A percentile compares a stretch with the other conserved stretches of the same genome.
These are phyloP conservation scores for Candida jianshihensis DNA, from an alignment of 805 yeast genomes.

Conservation along the genomic window DNA sequence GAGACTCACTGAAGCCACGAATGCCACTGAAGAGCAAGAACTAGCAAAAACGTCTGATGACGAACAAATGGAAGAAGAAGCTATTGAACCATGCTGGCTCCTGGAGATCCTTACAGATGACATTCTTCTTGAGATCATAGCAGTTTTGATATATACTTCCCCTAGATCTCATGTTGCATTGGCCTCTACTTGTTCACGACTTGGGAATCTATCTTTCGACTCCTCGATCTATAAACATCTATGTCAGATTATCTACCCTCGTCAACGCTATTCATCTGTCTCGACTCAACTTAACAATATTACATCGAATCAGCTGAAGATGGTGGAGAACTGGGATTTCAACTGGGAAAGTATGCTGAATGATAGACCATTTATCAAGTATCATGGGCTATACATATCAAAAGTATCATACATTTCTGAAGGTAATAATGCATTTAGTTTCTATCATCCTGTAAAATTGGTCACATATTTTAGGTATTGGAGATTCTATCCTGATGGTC, in stretches of 20 bases:
- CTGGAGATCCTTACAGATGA: constrained; percentile 49
- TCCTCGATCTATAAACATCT: constrained; percentile 44
- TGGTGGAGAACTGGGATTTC: constrained; percentile 35
- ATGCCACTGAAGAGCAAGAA: constrained; percentile 14
- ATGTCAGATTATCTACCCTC: constrained; percentile 44
- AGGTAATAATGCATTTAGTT: constrained; percentile 66
- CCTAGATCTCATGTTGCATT: constrained; percentile 64
- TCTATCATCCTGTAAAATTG: constrained; percentile 67
- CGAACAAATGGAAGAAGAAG: constrained; percentile 18
- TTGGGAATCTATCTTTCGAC: constrained; percentile 52
- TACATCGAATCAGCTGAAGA: constrained; percentile 25
- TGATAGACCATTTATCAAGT: constrained; percentile 72
- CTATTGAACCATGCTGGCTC: constrained; percentile 27
- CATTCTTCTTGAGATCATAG: constrained; percentile 44
- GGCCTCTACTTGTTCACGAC: constrained; percentile 49
- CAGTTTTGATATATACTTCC: constrained; percentile 35
- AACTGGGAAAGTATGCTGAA: constrained; percentile 30
- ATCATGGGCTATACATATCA: constrained; percentile 78
- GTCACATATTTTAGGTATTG: constrained; percentile 85
- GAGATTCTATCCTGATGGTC: constrained; percentile 75
- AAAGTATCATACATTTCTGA: constrained; percentile 78
- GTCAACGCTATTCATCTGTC: constrained; percentile 45
- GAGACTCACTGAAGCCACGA: too few relatives aligned
- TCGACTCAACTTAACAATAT: constrained; percentile 31
- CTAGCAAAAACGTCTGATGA: not conserved